These are phyloP conservation scores for Dictyostelium intermedium DNA, from an alignment of 78 protist genomes.

Conservation along the genomic window DNA sequence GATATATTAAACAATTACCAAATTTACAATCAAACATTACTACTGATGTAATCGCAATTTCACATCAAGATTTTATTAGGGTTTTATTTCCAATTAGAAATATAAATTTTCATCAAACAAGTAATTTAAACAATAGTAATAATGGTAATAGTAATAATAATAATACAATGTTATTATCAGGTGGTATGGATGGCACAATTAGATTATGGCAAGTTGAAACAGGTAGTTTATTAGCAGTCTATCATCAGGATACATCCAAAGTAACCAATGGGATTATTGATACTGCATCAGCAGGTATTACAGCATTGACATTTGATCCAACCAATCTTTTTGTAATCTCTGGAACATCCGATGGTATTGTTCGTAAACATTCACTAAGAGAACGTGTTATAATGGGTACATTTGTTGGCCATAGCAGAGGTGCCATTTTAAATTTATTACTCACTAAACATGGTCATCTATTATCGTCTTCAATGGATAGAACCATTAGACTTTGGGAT, in stretches of 20 bases:
- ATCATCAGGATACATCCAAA: neutral
- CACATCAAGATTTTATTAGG: conserved; percentile 4
- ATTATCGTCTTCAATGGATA: conserved; percentile 55
- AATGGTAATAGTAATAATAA: neutral
- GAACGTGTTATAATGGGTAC: neutral
- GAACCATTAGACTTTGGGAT: conserved; percentile 55
- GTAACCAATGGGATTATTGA: neutral
- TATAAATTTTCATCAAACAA: neutral
- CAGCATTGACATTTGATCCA: conserved; percentile 10
- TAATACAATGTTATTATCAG: conserved; percentile 2
- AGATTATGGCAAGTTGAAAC: conserved; percentile 47
- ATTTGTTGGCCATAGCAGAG: conserved; percentile 57
- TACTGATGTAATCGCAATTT: neutral
- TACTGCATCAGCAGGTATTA: neutral
- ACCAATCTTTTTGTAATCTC: neutral
- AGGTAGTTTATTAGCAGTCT: conserved; percentile 20
- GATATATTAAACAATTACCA: neutral
- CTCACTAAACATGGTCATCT: conserved; percentile 25
- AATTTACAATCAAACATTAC: neutral
- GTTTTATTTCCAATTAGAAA: neutral
- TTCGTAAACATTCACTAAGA: conserved; percentile 9
- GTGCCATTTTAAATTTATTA: conserved; percentile 57
- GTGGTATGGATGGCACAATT: conserved; percentile 49
- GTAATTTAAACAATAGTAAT: neutral
- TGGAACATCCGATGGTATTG: conserved; percentile 52